Conservation (phyloP, 345 rosid genomes). For the Boechera stricta region DNA sequence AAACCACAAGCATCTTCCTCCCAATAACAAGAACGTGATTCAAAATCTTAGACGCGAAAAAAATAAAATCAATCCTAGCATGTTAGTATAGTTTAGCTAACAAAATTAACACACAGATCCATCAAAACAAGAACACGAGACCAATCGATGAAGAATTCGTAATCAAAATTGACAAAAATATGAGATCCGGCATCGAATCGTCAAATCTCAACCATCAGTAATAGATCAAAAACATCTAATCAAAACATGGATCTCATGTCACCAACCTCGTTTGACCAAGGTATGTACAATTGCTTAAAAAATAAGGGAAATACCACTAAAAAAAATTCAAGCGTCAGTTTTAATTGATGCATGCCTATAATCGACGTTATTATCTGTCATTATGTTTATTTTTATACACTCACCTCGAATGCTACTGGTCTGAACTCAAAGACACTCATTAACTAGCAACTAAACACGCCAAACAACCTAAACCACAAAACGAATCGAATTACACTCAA, state of each 20-base stretch:
- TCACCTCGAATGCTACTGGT: no score
- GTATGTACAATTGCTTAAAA: no score
- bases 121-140: not conserved
- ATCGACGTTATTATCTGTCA: no score
- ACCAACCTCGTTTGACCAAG: no score
- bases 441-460: no score
- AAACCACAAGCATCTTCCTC: not conserved
- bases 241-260: not conserved
- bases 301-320: no score
- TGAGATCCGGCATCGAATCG: constrained; percentile 21
- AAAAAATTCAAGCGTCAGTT: no score
- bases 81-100: not conserved
- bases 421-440: no score
- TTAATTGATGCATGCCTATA: no score
- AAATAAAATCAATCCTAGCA: not conserved
- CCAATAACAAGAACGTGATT: not conserved
- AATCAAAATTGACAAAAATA: not conserved
- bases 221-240: not conserved
- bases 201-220: constrained; percentile 7
- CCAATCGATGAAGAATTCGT: not conserved
- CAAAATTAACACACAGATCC: constrained; percentile 10
- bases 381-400: no score
- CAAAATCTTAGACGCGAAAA: not conserved
- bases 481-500: no score
- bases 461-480: no score